These are phyloP conservation scores for Diaporthe sp. DNA, from an alignment of 2,329 filamentous ascomycete species.

Conservation along the genomic window DNA sequence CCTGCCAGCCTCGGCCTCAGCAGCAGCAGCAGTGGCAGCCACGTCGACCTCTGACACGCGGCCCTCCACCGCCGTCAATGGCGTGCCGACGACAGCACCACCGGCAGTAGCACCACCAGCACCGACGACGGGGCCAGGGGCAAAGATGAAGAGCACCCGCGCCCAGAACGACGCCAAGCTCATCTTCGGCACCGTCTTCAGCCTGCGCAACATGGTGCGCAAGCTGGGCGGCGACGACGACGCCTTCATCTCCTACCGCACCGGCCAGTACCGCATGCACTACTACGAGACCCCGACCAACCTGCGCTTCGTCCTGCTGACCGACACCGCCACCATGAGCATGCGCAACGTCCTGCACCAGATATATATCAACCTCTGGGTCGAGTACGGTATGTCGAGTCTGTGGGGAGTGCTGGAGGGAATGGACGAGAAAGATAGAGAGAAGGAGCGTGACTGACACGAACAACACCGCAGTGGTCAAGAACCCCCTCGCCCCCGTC, in stretches of 20 bases:
- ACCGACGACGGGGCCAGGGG: conserved; percentile 13
- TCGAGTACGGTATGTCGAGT: conserved; percentile 98
- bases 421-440: too few species aligned
- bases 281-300: conserved; percentile 98
- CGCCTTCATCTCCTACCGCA: conserved; percentile 94
- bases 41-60: conserved; percentile 57
- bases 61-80: conserved; percentile 36
- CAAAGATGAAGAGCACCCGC: conserved; percentile 41
- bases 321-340: conserved; percentile 88
- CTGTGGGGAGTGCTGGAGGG: too few species aligned
- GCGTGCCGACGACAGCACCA: conserved; percentile 40
- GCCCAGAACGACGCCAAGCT: conserved; percentile 89
- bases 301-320: conserved; percentile 96
- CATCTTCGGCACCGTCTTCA: conserved; percentile 97
- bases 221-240: conserved; percentile 96
- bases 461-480: too few species aligned
- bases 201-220: conserved; percentile 94
- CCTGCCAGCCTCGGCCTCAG: conserved; percentile 53
- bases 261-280: conserved; percentile 96
- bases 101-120: conserved; percentile 19
- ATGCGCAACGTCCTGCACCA: conserved; percentile 96
- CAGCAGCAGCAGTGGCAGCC: conserved; percentile 51
- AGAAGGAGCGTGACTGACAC: too few species aligned
- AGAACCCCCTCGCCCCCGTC: conserved; percentile 77
- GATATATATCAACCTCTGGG: conserved; percentile 98